phyloP scores from a whole-genome alignment of 805 yeast genomes.

The Candida namnaoensis region DNA sequence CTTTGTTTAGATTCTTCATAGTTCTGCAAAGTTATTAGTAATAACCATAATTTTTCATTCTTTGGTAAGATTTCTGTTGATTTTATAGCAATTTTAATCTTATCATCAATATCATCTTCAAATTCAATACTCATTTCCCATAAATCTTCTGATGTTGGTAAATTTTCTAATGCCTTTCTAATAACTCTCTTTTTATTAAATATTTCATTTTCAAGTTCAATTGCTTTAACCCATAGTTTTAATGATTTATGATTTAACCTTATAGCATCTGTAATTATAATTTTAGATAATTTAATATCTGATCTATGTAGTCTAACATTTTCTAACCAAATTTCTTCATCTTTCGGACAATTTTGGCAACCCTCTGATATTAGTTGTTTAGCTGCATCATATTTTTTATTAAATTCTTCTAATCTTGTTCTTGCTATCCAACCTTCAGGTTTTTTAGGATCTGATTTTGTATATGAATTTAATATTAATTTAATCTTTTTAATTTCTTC shows the following conservation, averaged over 20 bases:
- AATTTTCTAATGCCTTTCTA: conserved; percentile 60
- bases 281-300: conserved; percentile 37
- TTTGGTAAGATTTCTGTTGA: conserved; percentile 65
- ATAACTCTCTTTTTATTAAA: conserved; percentile 46
- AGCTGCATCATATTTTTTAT: conserved; percentile 48
- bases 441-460: conserved; percentile 64
- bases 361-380: conserved; percentile 62
- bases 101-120: conserved; percentile 46
- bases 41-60: conserved; percentile 59
- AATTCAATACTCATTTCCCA: conserved; percentile 62
- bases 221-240: conserved; percentile 66
- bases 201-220: conserved; percentile 52
- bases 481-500: conserved; percentile 58
- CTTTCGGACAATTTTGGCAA: conserved; percentile 54
- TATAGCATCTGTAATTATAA: conserved; percentile 60
- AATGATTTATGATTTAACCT: conserved; percentile 45
- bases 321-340: conserved; percentile 79
- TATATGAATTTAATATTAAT: conserved; percentile 51
- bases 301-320: conserved; percentile 51
- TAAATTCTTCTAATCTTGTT: conserved; percentile 68
- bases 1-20: conserved; percentile 42
- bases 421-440: conserved; percentile 83
- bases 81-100: conserved; percentile 43
- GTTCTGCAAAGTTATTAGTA: conserved; percentile 35
- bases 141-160: conserved; percentile 48